Conservation (phyloP, 306 rosid genomes). For the Abrus precatorius region DNA sequence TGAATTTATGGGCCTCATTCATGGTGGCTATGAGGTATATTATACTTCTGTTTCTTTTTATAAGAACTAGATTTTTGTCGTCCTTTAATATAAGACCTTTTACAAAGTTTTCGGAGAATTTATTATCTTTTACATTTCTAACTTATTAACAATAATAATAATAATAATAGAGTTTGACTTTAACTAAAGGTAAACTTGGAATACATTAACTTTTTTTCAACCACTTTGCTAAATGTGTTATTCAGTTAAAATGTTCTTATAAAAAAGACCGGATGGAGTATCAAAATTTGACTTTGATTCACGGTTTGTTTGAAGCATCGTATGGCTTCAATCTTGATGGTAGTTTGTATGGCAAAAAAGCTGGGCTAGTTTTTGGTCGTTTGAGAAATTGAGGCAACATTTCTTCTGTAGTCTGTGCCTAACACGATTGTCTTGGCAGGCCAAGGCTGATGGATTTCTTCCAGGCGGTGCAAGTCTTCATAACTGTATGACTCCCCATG, state of each 20-base stretch:
- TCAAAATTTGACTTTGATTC: neutral
- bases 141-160: too few species aligned
- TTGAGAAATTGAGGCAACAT: conserved; percentile 27
- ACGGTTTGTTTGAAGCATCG: neutral
- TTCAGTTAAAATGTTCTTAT: too few species aligned
- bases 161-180: too few species aligned
- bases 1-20: conserved; percentile 96
- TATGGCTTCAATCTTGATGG: neutral
- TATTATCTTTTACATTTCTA: too few species aligned
- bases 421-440: conserved; percentile 58
- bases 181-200: too few species aligned
- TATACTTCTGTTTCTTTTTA: neutral
- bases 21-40: conserved; percentile 91
- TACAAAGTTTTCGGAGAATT: too few species aligned
- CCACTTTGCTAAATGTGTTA: too few species aligned
- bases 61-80: too few species aligned
- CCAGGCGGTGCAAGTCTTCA: conserved; percentile 98
- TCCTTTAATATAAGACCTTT: too few species aligned
- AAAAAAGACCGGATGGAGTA: too few species aligned
- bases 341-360: neutral
- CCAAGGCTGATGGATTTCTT: conserved; percentile 87
- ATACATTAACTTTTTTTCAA: too few species aligned
- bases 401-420: conserved; percentile 28
- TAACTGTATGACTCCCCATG: conserved; percentile 98
- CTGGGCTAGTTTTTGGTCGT: neutral